A percentile compares a stretch with the other conserved stretches of the same genome.
Evolutionary conservation across 176 grass and related monocot genomes (phyloP).

Genomic region (Calamus simplicifolius): DNA sequence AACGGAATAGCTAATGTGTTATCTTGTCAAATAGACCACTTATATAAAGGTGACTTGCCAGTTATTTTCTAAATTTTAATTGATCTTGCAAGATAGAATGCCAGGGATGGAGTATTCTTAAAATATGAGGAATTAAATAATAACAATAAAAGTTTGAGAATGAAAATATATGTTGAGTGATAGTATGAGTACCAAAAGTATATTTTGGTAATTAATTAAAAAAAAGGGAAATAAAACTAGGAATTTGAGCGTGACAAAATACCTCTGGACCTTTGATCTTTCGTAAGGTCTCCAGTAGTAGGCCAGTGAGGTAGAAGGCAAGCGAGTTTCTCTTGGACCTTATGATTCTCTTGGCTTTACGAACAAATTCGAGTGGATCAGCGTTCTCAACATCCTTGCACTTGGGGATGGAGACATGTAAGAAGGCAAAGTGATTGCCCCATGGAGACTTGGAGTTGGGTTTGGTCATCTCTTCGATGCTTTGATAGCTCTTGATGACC

Average conservation of each 20-base stretch:
- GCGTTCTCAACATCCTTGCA: constrained; percentile 7
- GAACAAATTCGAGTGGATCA: constrained; percentile 27
- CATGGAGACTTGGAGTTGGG: constrained; percentile 18
- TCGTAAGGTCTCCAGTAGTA: constrained; percentile 24
- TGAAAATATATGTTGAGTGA: too few relatives aligned
- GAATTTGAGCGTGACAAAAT: background rate
- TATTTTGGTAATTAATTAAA: too few relatives aligned
- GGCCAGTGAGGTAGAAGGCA: constrained; percentile 14
- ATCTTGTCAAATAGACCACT: too few relatives aligned
- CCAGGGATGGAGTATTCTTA: too few relatives aligned
- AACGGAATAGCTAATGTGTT: too few relatives aligned
- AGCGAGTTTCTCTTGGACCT: constrained; percentile 30
- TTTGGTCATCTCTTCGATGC: constrained; percentile 17
- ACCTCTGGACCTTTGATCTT: constrained; percentile 34
- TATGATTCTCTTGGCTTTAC: constrained; percentile 20
- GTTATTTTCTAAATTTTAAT: too few relatives aligned
- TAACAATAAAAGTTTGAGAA: too few relatives aligned
- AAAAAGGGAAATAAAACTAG: background rate
- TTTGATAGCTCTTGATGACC: constrained; percentile 13
- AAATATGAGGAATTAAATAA: too few relatives aligned
- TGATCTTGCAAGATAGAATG: too few relatives aligned
- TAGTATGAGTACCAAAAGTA: too few relatives aligned
- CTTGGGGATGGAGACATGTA: constrained; percentile 27
- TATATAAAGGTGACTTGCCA: too few relatives aligned
- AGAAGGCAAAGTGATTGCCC: constrained; percentile 36